Percentiles rank a stretch among this genome's conserved stretches.
Evolutionary conservation across 1,284 basidiomycete species (phyloP).

Genomic region (Papiliotrema flavescens): DNA sequence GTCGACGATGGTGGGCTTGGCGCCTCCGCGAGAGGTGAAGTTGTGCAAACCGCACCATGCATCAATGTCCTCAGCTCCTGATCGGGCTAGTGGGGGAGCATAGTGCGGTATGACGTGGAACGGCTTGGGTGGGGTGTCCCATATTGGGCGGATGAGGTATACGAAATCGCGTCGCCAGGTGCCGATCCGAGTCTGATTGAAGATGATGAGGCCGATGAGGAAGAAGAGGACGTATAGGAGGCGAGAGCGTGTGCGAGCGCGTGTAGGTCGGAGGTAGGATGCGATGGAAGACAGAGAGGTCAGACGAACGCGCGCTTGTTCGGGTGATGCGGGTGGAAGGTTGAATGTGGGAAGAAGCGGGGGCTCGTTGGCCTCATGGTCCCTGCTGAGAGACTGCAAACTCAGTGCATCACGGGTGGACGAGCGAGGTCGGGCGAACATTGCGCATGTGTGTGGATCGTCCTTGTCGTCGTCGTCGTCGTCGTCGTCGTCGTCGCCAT

Average conservation of each 20-base stretch:
- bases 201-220: not conserved
- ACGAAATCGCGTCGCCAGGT: conserved; percentile 23
- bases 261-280: not conserved
- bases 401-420: not conserved
- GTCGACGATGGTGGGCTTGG: conserved; percentile 44
- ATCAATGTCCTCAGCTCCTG: not conserved
- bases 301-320: not conserved
- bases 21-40: conserved; percentile 11
- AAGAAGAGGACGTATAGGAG: not conserved
- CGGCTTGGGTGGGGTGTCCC: conserved; percentile 19
- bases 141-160: conserved; percentile 29
- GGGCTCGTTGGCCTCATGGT: not conserved
- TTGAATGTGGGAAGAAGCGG: not conserved
- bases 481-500: too few species aligned
- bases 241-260: not conserved
- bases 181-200: conserved; percentile 4
- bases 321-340: not conserved
- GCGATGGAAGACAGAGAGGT: not conserved
- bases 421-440: not conserved
- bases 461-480: too few species aligned
- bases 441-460: not conserved
- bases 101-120: conserved; percentile 24
- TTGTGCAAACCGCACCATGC: conserved; percentile 23
- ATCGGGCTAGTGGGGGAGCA: not conserved
- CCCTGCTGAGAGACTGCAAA: too few species aligned